These are phyloP conservation scores for Eutrema japonicum DNA, from an alignment of 345 rosid genomes.

Conservation along the genomic window DNA sequence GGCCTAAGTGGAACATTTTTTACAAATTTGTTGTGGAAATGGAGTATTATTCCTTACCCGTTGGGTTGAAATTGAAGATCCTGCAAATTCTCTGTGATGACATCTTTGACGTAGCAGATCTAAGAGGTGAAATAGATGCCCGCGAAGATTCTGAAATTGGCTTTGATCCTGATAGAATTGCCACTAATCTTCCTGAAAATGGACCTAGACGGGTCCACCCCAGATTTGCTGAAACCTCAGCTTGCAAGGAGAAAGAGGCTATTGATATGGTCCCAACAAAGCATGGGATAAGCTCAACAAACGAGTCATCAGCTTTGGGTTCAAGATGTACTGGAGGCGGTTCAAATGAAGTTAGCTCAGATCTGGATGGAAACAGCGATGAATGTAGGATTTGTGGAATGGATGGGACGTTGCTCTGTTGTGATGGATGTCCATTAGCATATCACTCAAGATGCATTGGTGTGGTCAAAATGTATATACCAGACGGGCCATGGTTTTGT, in stretches of 20 bases:
- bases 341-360: conserved; percentile 45
- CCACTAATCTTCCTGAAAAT: conserved; percentile 47
- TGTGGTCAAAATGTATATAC: conserved; percentile 71
- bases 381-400: conserved; percentile 93
- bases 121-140: conserved; percentile 67
- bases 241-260: conserved; percentile 59
- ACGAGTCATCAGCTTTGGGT: conserved; percentile 42
- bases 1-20: conserved; percentile 66
- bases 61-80: conserved; percentile 65
- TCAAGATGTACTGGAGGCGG: conserved; percentile 5
- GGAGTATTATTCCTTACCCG: conserved; percentile 68
- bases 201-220: conserved; percentile 74
- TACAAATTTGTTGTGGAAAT: conserved; percentile 56
- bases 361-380: conserved; percentile 69
- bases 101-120: conserved; percentile 60
- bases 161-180: conserved; percentile 62
- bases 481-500: conserved; percentile 86
- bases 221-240: conserved; percentile 69
- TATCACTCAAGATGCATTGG: conserved; percentile 93
- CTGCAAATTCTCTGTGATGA: conserved; percentile 86
- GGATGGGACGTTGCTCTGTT: conserved; percentile 89
- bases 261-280: conserved; percentile 50
- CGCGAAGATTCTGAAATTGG: conserved; percentile 82
- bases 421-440: conserved; percentile 91
- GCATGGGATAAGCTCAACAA: conserved; percentile 48